A percentile compares a stretch with the other conserved stretches of the same genome.
These are phyloP conservation scores for Candida pseudoglaebosa DNA, from an alignment of 805 yeast genomes.

Conservation along the genomic window DNA sequence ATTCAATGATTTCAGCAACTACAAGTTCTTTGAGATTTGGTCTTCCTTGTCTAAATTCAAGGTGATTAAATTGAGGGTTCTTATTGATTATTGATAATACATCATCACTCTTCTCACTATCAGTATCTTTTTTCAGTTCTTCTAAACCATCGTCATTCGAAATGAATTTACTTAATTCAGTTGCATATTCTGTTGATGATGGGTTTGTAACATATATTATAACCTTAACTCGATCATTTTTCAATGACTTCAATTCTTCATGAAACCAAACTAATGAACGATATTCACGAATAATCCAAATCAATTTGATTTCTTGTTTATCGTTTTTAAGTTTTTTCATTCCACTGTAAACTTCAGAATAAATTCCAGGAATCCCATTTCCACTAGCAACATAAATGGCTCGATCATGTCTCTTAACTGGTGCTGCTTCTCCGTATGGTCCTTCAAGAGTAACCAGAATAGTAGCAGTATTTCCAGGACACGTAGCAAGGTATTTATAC, in stretches of 20 bases:
- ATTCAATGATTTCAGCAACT: slow-evolving; percentile 27
- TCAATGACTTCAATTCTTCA: slow-evolving; percentile 36
- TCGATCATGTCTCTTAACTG: slow-evolving; percentile 24
- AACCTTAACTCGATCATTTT: slow-evolving; percentile 23
- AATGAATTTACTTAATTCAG: background rate
- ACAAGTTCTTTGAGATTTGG: slow-evolving; percentile 45
- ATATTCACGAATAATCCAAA: slow-evolving; percentile 65
- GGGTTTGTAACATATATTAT: slow-evolving; percentile 30
- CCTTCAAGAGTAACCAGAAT: slow-evolving; percentile 37
- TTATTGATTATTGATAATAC: slow-evolving; percentile 6
- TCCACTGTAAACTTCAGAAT: slow-evolving; percentile 28
- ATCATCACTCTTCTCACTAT: background rate
- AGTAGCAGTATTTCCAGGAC: slow-evolving; percentile 14
- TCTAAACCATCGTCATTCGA: too few species aligned
- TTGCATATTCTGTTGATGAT: background rate
- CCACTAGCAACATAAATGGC: slow-evolving; percentile 38
- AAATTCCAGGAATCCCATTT: slow-evolving; percentile 40
- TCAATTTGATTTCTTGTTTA: slow-evolving; percentile 34
- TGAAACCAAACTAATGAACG: slow-evolving; percentile 48
- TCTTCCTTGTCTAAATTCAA: slow-evolving; percentile 43
- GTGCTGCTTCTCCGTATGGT: slow-evolving; percentile 33
- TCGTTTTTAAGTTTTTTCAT: slow-evolving; percentile 15
- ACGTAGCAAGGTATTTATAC: slow-evolving; percentile 15
- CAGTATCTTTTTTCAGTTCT: too few species aligned
- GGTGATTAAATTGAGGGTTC: slow-evolving; percentile 21